Conservation (phyloP, 345 rosid genomes). For the Gossypium bickii region DNA sequence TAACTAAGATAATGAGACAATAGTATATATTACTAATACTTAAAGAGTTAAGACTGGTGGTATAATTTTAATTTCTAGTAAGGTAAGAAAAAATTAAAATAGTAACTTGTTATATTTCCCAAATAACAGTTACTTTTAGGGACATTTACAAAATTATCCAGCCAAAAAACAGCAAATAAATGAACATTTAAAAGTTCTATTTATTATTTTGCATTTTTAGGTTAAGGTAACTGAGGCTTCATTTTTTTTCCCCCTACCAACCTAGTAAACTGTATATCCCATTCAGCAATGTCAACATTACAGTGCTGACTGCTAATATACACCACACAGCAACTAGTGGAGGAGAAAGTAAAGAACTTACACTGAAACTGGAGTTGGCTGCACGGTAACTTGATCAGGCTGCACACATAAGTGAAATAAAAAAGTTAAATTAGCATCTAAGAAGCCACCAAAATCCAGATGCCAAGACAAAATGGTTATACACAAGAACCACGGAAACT, state of each 20-base stretch:
- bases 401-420: conserved; percentile 40
- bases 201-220: neutral
- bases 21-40: no score
- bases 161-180: neutral
- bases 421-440: neutral
- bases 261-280: neutral
- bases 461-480: neutral
- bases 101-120: neutral
- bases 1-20: no score
- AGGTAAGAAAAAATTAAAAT: neutral
- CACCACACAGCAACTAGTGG: neutral
- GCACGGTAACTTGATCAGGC: conserved; percentile 59
- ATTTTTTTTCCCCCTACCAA: neutral
- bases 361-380: conserved; percentile 80
- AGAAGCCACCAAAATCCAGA: conserved; percentile 1
- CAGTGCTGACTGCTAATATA: neutral
- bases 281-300: neutral
- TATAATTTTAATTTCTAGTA: neutral
- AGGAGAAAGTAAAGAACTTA: conserved; percentile 41
- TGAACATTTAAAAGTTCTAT: neutral
- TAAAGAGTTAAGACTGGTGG: no score
- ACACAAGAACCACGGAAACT: neutral
- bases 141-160: neutral
- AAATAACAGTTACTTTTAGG: neutral
- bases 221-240: neutral